Conservation (phyloP, 2,329 filamentous ascomycete species). For the Cordyceps militaris region DNA sequence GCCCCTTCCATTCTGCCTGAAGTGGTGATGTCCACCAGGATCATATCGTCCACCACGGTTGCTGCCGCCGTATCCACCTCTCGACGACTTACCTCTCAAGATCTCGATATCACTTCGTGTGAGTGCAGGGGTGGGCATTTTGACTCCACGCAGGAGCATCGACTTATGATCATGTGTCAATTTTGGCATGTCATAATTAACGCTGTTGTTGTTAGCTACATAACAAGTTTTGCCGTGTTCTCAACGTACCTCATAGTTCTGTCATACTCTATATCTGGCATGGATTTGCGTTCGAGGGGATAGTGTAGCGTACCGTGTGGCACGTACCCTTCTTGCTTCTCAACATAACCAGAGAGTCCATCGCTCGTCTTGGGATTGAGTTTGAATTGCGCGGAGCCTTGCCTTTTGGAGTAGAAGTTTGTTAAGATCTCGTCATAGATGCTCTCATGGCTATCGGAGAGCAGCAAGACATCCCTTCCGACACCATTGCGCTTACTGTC, state of each 20-base stretch:
- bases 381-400: conserved; percentile 57
- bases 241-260: conserved; percentile 70
- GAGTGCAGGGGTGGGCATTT: conserved; percentile 63
- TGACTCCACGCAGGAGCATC: conserved; percentile 81
- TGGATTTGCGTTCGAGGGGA: conserved; percentile 62
- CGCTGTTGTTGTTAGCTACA: conserved; percentile 46
- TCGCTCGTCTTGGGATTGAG: conserved; percentile 70
- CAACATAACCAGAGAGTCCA: conserved; percentile 71
- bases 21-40: conserved; percentile 6
- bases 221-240: neutral
- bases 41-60: conserved; percentile 39
- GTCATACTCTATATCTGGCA: conserved; percentile 78
- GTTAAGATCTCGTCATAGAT: conserved; percentile 79
- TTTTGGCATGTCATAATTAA: conserved; percentile 77
- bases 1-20: conserved; percentile 3
- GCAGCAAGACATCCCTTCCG: conserved; percentile 73
- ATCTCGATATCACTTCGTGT: conserved; percentile 69
- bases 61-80: conserved; percentile 51
- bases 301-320: conserved; percentile 77
- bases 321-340: conserved; percentile 76
- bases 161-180: conserved; percentile 76
- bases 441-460: conserved; percentile 71
- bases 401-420: conserved; percentile 89
- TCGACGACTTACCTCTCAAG: conserved; percentile 58
- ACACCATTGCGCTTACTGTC: conserved; percentile 72